Evolutionary conservation across 73 alveolate genomes (phyloP).

Genomic region (Blepharisma stoltei): DNA sequence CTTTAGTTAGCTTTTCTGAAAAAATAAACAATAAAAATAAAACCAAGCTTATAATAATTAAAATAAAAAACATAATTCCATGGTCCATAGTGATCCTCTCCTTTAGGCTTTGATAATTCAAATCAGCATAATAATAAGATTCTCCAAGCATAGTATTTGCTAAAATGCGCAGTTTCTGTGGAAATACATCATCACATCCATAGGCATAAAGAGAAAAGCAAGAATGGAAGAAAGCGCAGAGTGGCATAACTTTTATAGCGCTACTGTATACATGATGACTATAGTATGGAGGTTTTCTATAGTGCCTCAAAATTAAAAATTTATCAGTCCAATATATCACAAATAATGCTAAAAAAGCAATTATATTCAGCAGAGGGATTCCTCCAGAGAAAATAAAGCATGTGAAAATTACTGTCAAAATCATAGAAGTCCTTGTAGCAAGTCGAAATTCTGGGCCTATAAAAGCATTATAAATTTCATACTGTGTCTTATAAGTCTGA

Average conservation of each 20-base stretch:
- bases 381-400: constrained; percentile 52
- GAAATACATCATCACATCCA: constrained; percentile 28
- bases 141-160: no score
- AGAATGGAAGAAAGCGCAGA: constrained; percentile 45
- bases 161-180: no score
- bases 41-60: not conserved
- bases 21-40: not conserved
- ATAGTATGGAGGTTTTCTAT: constrained; percentile 46
- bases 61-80: not conserved
- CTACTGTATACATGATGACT: constrained; percentile 27
- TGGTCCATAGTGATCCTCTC: not conserved
- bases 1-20: not conserved
- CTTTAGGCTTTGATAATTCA: not conserved
- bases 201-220: constrained; percentile 50
- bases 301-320: constrained; percentile 37
- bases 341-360: constrained; percentile 31
- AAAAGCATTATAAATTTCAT: constrained; percentile 51
- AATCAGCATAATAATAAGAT: not conserved
- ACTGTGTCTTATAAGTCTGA: constrained; percentile 36
- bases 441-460: constrained; percentile 60
- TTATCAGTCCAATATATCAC: constrained; percentile 61
- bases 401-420: constrained; percentile 39
- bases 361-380: constrained; percentile 54
- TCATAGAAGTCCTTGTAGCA: constrained; percentile 50
- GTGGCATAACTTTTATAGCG: constrained; percentile 29